Percentiles rank a stretch among this genome's conserved stretches.
Conservation (phyloP, 1,139 yeast species). For the Protomyces pachydermus region DNA sequence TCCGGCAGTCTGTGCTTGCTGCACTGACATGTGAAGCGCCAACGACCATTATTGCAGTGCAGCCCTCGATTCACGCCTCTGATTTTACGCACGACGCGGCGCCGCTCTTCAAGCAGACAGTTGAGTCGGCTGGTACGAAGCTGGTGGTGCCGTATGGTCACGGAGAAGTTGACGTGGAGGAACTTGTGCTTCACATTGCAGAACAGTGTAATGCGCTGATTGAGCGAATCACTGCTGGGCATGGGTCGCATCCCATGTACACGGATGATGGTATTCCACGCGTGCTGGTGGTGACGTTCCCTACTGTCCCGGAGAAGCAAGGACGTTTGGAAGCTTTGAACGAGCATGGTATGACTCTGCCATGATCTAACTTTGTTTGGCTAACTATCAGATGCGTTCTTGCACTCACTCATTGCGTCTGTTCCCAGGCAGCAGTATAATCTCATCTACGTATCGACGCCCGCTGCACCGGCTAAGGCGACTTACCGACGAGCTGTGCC, state of each 20-base stretch:
- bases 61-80: conserved; percentile 20
- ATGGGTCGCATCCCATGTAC: conserved; percentile 18
- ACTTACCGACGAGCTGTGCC: conserved; percentile 18
- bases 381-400: conserved; percentile 6
- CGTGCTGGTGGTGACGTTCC: conserved; percentile 14
- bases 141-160: conserved; percentile 25
- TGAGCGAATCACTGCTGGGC: conserved; percentile 15
- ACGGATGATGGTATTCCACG: not conserved
- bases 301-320: conserved; percentile 4
- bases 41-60: conserved; percentile 17
- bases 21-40: conserved; percentile 12
- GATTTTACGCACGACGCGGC: conserved; percentile 16
- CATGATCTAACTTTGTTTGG: not conserved
- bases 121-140: conserved; percentile 19
- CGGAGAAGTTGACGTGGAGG: conserved; percentile 13
- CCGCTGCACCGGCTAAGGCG: conserved; percentile 15
- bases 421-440: conserved; percentile 10
- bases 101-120: conserved; percentile 11
- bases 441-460: conserved; percentile 20
- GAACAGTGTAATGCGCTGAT: conserved; percentile 2
- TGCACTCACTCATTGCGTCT: conserved; percentile 11
- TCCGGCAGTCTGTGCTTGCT: conserved; percentile 12
- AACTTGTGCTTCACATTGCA: conserved; percentile 5
- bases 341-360: not conserved
- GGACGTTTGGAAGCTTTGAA: not conserved